Percentiles rank a stretch among this genome's conserved stretches.
Evolutionary conservation across 73 alveolate species (phyloP).

Genomic region (Diophrys appendiculata): DNA sequence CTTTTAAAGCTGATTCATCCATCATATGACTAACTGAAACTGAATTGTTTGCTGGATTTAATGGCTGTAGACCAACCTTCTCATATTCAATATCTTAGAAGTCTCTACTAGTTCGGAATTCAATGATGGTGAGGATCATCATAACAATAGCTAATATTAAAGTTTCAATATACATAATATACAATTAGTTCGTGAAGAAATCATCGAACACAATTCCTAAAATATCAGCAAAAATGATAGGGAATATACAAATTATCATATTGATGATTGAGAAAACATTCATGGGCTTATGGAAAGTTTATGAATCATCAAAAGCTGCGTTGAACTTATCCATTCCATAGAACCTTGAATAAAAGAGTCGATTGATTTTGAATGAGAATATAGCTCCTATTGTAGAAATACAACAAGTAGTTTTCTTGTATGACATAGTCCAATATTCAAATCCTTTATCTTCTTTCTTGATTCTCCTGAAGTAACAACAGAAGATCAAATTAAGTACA

Average conservation of each 20-base stretch:
- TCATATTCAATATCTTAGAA: not conserved
- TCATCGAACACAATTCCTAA: constrained; percentile 6
- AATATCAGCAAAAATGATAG: not conserved
- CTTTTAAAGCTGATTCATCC: not conserved
- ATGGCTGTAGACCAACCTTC: not conserved
- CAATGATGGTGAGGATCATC: constrained; percentile 9
- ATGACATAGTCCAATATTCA: constrained; percentile 19
- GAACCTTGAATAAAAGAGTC: constrained; percentile 15
- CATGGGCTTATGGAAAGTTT: not conserved
- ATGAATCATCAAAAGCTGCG: not conserved
- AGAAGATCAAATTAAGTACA: not conserved
- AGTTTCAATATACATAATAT: not conserved
- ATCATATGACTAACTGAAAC: not conserved
- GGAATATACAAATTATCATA: not conserved
- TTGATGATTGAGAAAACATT: not conserved
- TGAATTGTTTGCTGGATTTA: not conserved
- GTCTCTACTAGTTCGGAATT: constrained; percentile 1
- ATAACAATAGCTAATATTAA: constrained; percentile 3
- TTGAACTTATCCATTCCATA: constrained; percentile 21
- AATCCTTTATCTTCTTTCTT: constrained; percentile 8
- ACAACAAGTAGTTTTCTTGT: constrained; percentile 2
- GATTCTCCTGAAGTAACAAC: not conserved
- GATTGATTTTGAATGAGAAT: constrained; percentile 8
- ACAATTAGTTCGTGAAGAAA: not conserved
- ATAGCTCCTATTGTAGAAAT: not conserved